These are phyloP conservation scores for Acanthochlamys bracteata DNA, from an alignment of 106 monocot genomes.

Conservation along the genomic window DNA sequence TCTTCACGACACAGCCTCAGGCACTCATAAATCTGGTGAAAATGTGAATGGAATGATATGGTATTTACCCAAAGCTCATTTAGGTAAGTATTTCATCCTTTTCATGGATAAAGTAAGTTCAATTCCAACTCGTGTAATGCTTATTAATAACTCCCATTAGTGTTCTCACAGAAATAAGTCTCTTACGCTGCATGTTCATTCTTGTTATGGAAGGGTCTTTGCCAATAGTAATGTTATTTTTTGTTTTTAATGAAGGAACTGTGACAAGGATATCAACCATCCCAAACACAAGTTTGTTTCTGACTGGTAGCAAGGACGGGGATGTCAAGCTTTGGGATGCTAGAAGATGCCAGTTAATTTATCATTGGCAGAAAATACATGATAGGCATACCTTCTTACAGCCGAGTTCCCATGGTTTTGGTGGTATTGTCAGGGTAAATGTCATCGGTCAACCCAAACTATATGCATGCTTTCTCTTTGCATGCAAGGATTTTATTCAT, in stretches of 20 bases:
- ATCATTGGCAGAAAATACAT: conserved; percentile 83
- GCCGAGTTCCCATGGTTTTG: conserved; percentile 70
- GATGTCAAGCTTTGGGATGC: conserved; percentile 99
- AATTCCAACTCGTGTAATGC: not conserved
- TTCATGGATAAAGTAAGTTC: not conserved
- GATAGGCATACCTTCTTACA: conserved; percentile 94
- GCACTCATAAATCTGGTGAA: conserved; percentile 21
- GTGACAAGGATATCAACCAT: conserved; percentile 61
- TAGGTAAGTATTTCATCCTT: conserved; percentile 55
- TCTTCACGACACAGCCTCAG: conserved; percentile 12
- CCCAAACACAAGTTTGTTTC: conserved; percentile 75
- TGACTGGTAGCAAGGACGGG: conserved; percentile 94
- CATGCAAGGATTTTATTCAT: too few species aligned
- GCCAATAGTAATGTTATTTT: not conserved
- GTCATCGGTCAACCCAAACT: not conserved
- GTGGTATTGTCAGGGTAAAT: conserved; percentile 80
- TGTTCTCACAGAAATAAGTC: too few species aligned
- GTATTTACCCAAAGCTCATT: conserved; percentile 91
- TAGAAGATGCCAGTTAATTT: conserved; percentile 54
- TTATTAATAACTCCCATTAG: too few species aligned
- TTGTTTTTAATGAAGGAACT: conserved; percentile 42
- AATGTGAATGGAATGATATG: conserved; percentile 81
- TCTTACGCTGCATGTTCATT: too few species aligned
- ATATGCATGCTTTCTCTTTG: too few species aligned
- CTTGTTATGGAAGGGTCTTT: too few species aligned